Evolutionary conservation across 352 stramenopile species (phyloP).

Genomic region (Pythium guiyangense): DNA sequence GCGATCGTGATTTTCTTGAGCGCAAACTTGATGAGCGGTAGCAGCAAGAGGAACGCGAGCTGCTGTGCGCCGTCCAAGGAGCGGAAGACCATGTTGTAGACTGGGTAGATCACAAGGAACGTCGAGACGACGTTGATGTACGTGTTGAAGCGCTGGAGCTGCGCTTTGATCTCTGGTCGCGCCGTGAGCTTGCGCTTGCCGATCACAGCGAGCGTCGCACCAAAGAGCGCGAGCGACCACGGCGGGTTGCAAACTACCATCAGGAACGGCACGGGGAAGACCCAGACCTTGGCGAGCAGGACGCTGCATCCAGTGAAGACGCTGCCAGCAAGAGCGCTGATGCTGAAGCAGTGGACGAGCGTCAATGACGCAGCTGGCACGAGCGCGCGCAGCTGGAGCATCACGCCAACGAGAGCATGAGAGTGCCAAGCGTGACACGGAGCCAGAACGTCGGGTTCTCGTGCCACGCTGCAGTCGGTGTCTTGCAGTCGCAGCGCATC

Average conservation of each 20-base stretch:
- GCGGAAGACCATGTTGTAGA: slow-evolving; percentile 5
- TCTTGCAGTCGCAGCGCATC: slow-evolving; percentile 11
- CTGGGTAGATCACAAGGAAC: slow-evolving; percentile 4
- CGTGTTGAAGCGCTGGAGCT: slow-evolving; percentile 1
- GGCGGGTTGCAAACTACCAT: slow-evolving; percentile 1
- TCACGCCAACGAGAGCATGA: background rate
- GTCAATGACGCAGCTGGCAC: background rate
- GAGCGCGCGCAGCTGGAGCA: background rate
- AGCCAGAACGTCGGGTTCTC: slow-evolving; percentile 4
- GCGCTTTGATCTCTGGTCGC: slow-evolving; percentile 1
- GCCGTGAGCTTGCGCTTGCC: slow-evolving; percentile 14
- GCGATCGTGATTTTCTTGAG: background rate
- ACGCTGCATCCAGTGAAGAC: background rate
- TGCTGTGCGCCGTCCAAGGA: background rate
- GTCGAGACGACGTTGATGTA: background rate
- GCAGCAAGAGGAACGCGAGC: slow-evolving; percentile 10
- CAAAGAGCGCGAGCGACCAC: slow-evolving; percentile 4
- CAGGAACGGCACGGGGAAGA: slow-evolving; percentile 7
- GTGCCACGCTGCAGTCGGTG: slow-evolving; percentile 1
- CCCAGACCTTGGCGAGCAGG: slow-evolving; percentile 4
- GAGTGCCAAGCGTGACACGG: background rate
- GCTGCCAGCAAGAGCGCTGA: background rate
- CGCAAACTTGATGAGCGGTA: slow-evolving; percentile 4
- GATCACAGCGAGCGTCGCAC: background rate
- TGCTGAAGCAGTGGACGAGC: background rate